Conservation (phyloP, 495 filamentous ascomycete species). For the Xylaria castorea region DNA sequence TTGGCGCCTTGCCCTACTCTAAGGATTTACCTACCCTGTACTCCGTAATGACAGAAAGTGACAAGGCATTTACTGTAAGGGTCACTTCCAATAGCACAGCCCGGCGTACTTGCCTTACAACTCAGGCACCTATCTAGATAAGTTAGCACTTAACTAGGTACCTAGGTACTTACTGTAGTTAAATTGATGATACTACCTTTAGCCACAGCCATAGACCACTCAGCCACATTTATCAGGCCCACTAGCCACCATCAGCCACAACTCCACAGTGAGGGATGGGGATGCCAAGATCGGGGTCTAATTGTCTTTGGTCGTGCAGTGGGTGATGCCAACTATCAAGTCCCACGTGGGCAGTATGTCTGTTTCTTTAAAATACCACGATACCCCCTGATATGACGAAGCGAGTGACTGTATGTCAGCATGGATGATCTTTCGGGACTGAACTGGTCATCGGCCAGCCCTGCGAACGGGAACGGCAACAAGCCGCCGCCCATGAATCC, state of each 20-base stretch:
- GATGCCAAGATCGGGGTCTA: conserved; percentile 19
- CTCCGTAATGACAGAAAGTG: too few species aligned
- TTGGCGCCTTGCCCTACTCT: too few species aligned
- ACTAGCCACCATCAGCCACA: not conserved
- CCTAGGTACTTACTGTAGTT: too few species aligned
- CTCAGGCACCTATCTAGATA: too few species aligned
- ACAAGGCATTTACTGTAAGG: too few species aligned
- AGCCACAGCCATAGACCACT: not conserved
- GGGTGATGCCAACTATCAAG: conserved; percentile 18
- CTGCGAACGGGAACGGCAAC: conserved; percentile 40
- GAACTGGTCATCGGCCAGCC: conserved; percentile 56
- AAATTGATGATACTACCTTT: too few species aligned
- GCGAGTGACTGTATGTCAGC: conserved; percentile 25
- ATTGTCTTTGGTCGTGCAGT: not conserved
- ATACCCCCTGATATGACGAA: conserved; percentile 37
- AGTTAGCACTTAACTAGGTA: too few species aligned
- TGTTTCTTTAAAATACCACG: conserved; percentile 23
- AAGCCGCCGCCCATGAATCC: conserved; percentile 60
- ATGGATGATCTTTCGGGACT: conserved; percentile 64
- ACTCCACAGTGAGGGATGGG: not conserved
- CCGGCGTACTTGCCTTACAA: too few species aligned
- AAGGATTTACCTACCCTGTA: too few species aligned
- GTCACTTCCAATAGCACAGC: too few species aligned
- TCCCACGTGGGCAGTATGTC: conserved; percentile 28
- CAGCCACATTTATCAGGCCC: not conserved